Percentiles rank a stretch among this genome's conserved stretches.
phyloP scores from a whole-genome alignment of 1,284 basidiomycete species.

The Pholiota adiposa region DNA sequence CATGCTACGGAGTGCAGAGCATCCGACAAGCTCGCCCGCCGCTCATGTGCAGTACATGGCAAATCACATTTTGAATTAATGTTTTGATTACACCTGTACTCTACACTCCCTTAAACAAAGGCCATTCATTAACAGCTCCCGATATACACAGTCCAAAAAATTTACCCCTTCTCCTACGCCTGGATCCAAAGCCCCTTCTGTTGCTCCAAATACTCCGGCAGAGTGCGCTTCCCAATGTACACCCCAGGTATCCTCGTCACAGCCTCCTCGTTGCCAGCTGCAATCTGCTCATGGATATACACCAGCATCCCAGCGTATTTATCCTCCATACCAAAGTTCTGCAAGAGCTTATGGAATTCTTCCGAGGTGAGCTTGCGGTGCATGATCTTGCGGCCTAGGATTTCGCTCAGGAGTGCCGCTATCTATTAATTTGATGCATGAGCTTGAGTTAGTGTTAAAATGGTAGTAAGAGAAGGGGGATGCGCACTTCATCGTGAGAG shows the following conservation, averaged over 20 bases:
- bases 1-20: too few relatives aligned
- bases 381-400: slow-evolving; percentile 24
- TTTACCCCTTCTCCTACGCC: too few relatives aligned
- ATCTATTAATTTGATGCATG: slow-evolving; percentile 8
- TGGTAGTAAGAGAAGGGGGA: too few relatives aligned
- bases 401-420: slow-evolving; percentile 19
- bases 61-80: too few relatives aligned
- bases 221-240: not conserved
- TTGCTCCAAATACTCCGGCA: not conserved
- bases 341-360: slow-evolving; percentile 10
- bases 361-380: slow-evolving; percentile 17
- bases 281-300: not conserved
- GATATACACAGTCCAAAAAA: too few relatives aligned
- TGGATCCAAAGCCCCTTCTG: not conserved
- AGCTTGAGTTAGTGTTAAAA: not conserved
- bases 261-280: not conserved
- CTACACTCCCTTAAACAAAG: too few relatives aligned
- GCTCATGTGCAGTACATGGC: too few relatives aligned
- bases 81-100: too few relatives aligned
- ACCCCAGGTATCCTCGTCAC: not conserved
- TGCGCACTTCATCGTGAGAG: slow-evolving; percentile 24
- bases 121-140: too few relatives aligned
- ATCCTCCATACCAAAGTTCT: slow-evolving; percentile 9
- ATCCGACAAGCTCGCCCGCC: too few relatives aligned
- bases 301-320: not conserved